Percentiles rank a stretch among this genome's conserved stretches.
Evolutionary conservation across 306 rosid genomes (phyloP).

Genomic region (Rosa chinensis): DNA sequence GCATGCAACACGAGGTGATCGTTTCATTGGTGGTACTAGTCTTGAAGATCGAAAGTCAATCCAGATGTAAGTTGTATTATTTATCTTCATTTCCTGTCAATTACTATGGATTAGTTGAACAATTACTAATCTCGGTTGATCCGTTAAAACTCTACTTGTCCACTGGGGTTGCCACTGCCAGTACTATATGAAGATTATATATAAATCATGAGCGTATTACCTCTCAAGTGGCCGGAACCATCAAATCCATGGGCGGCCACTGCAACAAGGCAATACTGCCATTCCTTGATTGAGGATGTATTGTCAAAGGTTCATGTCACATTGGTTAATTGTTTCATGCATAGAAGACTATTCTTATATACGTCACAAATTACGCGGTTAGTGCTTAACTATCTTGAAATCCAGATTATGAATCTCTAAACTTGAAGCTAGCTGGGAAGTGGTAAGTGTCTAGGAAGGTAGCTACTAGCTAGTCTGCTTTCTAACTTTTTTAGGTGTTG

Average conservation of each 20-base stretch:
- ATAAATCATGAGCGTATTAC: background rate
- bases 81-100: too few relatives aligned
- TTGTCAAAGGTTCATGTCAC: background rate
- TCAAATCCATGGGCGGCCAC: background rate
- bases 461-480: background rate
- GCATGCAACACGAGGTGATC: background rate
- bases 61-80: too few relatives aligned
- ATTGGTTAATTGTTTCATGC: background rate
- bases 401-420: background rate
- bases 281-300: background rate
- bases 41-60: too few relatives aligned
- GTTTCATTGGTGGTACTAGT: background rate
- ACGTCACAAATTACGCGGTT: too few relatives aligned
- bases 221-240: background rate
- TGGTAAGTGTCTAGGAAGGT: background rate
- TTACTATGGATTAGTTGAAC: background rate
- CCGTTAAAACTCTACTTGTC: background rate
- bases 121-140: background rate
- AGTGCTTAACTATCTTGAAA: too few relatives aligned
- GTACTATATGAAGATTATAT: background rate
- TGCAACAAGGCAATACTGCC: background rate
- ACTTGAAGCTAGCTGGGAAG: background rate
- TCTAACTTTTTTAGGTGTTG: background rate
- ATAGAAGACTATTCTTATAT: too few relatives aligned
- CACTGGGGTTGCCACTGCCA: background rate